These are phyloP conservation scores for Neurospora sp. DNA, from an alignment of 495 filamentous ascomycete genomes.

Conservation along the genomic window DNA sequence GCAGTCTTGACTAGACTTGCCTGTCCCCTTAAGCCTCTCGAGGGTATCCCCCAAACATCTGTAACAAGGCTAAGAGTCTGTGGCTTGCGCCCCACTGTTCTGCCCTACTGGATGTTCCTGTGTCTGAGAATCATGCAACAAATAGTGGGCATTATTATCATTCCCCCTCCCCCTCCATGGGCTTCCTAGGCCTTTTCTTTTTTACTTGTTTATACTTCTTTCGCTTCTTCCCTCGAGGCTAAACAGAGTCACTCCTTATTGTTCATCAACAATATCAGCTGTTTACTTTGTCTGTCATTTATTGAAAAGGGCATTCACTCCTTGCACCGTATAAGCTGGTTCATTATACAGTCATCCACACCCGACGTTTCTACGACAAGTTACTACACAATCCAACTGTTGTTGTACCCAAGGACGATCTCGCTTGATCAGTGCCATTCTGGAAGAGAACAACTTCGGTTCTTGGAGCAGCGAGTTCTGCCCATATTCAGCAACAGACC, in stretches of 20 bases:
- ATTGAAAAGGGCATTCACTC: slow-evolving; percentile 30
- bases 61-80: slow-evolving; percentile 28
- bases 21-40: slow-evolving; percentile 6
- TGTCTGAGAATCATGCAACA: slow-evolving; percentile 25
- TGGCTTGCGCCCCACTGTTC: slow-evolving; percentile 18
- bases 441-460: slow-evolving; percentile 21
- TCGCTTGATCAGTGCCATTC: slow-evolving; percentile 3
- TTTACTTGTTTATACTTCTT: slow-evolving; percentile 30
- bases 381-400: background rate
- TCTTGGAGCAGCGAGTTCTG: slow-evolving; percentile 28
- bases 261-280: slow-evolving; percentile 49
- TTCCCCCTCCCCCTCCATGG: slow-evolving; percentile 19
- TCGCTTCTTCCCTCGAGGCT: slow-evolving; percentile 39
- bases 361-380: background rate
- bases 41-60: slow-evolving; percentile 24
- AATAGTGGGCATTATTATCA: slow-evolving; percentile 28
- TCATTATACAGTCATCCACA: slow-evolving; percentile 18
- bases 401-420: slow-evolving; percentile 1
- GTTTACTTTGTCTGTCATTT: slow-evolving; percentile 40
- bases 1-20: background rate
- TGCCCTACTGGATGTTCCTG: slow-evolving; percentile 25
- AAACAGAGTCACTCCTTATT: slow-evolving; percentile 43
- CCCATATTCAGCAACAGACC: slow-evolving; percentile 16
- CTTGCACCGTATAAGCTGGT: slow-evolving; percentile 36
- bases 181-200: slow-evolving; percentile 15